Evolutionary conservation across 768 basidiomycete species (phyloP), one percentile per base, ranked within the genome.

Genomic region (Tricholoma terreum): DNA sequence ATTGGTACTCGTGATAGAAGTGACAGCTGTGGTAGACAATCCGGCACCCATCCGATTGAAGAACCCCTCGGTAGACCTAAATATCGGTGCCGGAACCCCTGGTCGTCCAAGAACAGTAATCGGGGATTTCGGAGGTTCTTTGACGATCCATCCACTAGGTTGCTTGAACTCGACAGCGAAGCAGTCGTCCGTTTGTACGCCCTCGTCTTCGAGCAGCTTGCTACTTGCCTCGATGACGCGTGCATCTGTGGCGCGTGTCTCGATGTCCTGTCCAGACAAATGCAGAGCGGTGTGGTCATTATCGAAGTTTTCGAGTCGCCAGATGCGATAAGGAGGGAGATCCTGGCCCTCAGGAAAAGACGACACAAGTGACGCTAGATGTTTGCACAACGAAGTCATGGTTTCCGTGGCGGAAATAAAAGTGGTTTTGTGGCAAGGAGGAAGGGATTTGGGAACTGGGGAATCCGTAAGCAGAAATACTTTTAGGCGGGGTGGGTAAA

Each of bases 101-200:
- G 60, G 50, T 61, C 22, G 52, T 54, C 69, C 50, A 63, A 60
- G 8, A 27, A 59, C 52, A 19, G 69, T 52, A 22, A 58, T 50
- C 27, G 65, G 45, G 52, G 63, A 35, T 49, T 61, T 62, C 45
- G 55, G 58, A 8, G 63, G 54, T 7, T 65, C 54, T 33, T 62
- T 62, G 3, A 81, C 73, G 19, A 85, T 65, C 90, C 90, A 93
- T 15, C 75, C 74, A 42, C 77, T 80, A n/a, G 75, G 64, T 34
- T 72, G 67, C 64, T 84, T 82, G 66, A 87, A 81, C 63, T 97
- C 94, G n/a, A 94, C 82, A 1, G 86, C 83, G 70, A 94, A 87
- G 1, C 78, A 74, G 65, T 94, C 91, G 22, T 82, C 86, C 2
- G 77, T 75, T 57, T 83, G 75, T 27, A 90, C 75, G 40, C 77